phyloP scores from a whole-genome alignment of 1,139 yeast species.

The Yamadazyma diddensiae region DNA sequence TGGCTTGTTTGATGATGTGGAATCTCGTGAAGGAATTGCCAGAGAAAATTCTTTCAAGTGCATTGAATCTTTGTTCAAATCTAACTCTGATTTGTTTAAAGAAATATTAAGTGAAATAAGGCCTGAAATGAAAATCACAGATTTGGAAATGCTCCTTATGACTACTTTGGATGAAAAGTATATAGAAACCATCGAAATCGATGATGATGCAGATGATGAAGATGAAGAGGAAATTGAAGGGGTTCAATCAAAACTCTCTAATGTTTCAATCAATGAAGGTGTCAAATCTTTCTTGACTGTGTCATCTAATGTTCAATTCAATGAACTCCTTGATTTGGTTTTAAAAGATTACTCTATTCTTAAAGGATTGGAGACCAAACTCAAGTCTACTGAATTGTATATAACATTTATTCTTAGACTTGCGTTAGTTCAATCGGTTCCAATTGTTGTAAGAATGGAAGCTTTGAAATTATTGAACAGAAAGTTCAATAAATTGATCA shows the following conservation, averaged over 20 bases:
- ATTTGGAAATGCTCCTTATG: constrained; percentile 68
- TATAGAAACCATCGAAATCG: constrained; percentile 16
- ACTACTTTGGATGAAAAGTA: constrained; percentile 45
- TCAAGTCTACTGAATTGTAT: constrained; percentile 28
- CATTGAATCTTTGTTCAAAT: constrained; percentile 43
- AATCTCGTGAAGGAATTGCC: constrained; percentile 17
- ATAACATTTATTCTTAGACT: constrained; percentile 59
- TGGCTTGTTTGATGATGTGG: constrained; percentile 22
- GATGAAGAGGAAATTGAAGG: constrained; percentile 7
- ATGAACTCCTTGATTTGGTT: constrained; percentile 37
- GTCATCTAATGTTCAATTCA: constrained; percentile 42
- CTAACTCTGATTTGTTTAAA: constrained; percentile 39
- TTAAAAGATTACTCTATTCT: constrained; percentile 20
- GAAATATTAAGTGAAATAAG: constrained; percentile 33
- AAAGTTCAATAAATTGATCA: constrained; percentile 25
- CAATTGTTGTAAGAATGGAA: constrained; percentile 50
- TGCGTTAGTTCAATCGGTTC: constrained; percentile 54
- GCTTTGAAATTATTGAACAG: constrained; percentile 36
- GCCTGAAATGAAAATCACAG: constrained; percentile 37
- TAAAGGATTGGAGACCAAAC: constrained; percentile 3
- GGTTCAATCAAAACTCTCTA: constrained; percentile 6
- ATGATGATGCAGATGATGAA: constrained; percentile 9
- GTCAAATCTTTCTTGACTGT: constrained; percentile 35
- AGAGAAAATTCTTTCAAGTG: constrained; percentile 35
- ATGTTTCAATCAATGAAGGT: constrained; percentile 1